phyloP scores from a whole-genome alignment of 2,329 filamentous ascomycete genomes.

The Aspergillus unguis region DNA sequence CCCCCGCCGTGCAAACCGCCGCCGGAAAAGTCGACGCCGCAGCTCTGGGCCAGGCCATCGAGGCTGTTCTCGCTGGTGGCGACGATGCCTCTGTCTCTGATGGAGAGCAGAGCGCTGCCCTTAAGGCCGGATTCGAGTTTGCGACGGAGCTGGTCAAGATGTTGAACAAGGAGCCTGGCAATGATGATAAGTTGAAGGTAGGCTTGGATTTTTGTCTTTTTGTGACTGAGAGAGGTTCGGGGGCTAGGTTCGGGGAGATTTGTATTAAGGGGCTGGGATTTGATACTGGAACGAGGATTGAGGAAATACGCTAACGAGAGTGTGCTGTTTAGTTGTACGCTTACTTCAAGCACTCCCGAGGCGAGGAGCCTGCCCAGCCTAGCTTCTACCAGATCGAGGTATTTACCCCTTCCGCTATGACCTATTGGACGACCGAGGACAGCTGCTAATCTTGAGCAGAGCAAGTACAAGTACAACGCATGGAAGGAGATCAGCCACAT shows the following conservation, averaged over 20 bases:
- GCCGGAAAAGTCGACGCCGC: constrained; percentile 25
- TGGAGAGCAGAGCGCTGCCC: constrained; percentile 18
- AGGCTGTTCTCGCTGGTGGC: constrained; percentile 19
- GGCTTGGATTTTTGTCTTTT: constrained; percentile 8
- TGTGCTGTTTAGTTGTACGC: constrained; percentile 16
- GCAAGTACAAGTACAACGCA: constrained; percentile 74
- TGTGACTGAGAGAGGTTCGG: not conserved
- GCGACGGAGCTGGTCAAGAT: constrained; percentile 31
- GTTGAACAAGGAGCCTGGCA: constrained; percentile 23
- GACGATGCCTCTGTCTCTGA: constrained; percentile 16
- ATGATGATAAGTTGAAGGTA: constrained; percentile 33
- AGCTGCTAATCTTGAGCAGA: constrained; percentile 45
- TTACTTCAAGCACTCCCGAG: constrained; percentile 18
- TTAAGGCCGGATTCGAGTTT: constrained; percentile 32
- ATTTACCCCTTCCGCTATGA: not conserved
- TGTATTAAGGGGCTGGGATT: too few relatives aligned
- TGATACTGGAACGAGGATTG: not conserved
- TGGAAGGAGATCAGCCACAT: constrained; percentile 70
- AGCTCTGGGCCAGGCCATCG: constrained; percentile 26
- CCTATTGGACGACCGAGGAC: not conserved
- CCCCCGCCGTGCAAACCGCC: constrained; percentile 27
- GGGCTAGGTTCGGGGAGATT: not conserved
- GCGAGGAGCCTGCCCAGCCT: constrained; percentile 17
- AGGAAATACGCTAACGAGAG: not conserved
- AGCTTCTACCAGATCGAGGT: constrained; percentile 21